Conservation (phyloP, 1,284 basidiomycete genomes). For the Vanrija sp. region DNA sequence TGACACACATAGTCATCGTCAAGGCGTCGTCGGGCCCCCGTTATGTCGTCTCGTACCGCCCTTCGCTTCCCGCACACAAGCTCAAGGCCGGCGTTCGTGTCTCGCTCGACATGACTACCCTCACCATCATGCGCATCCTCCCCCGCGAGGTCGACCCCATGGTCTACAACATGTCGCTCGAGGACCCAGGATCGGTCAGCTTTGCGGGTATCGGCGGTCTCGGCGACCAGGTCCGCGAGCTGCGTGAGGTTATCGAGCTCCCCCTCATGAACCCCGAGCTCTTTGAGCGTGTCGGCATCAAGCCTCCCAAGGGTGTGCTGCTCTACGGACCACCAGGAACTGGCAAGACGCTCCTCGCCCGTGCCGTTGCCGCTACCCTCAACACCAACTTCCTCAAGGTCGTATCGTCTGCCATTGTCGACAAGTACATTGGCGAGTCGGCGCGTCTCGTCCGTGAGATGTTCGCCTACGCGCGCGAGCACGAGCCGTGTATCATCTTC, state of each 20-base stretch:
- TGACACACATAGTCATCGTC: conserved; percentile 73
- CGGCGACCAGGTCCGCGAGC: conserved; percentile 90
- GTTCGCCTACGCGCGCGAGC: conserved; percentile 96
- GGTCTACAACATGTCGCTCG: conserved; percentile 99
- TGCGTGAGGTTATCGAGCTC: conserved; percentile 95
- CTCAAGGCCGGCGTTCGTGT: conserved; percentile 93
- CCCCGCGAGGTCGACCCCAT: conserved; percentile 96
- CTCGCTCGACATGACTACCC: conserved; percentile 97
- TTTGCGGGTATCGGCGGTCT: conserved; percentile 98
- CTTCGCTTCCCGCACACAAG: conserved; percentile 84
- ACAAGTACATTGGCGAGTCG: conserved; percentile 99
- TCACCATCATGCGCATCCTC: conserved; percentile 97
- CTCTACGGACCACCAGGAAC: conserved; percentile 96
- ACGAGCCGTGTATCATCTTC: conserved; percentile 79
- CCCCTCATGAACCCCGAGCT: conserved; percentile 94
- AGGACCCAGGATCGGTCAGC: conserved; percentile 90
- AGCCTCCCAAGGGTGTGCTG: conserved; percentile 91
- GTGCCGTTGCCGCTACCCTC: conserved; percentile 92
- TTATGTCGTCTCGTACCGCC: conserved; percentile 98
- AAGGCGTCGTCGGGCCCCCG: conserved; percentile 98
- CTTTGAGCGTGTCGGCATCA: conserved; percentile 91
- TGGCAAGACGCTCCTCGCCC: conserved; percentile 91
- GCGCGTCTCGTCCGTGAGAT: conserved; percentile 93
- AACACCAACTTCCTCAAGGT: conserved; percentile 98
- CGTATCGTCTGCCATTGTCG: conserved; percentile 97